phyloP scores from a whole-genome alignment of 2,329 filamentous ascomycete species.

The Colletotrichum sp. region DNA sequence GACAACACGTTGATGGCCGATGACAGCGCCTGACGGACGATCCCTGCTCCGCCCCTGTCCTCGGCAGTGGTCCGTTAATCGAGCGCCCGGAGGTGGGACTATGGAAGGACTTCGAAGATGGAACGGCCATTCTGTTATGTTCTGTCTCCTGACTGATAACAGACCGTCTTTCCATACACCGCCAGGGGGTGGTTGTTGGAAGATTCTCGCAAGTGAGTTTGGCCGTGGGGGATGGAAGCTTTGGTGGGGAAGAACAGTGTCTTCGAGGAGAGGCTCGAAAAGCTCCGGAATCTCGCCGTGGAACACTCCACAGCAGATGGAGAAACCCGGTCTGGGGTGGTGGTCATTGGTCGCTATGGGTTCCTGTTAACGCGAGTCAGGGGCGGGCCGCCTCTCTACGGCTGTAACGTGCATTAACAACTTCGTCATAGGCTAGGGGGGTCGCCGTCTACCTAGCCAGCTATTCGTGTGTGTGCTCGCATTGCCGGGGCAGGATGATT shows the following conservation, averaged over 20 bases:
- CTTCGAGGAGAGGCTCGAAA: neutral
- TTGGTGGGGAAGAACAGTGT: neutral
- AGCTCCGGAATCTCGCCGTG: constrained; percentile 2
- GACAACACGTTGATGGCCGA: neutral
- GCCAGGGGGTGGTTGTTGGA: neutral
- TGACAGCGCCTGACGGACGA: neutral
- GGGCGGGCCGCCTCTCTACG: neutral
- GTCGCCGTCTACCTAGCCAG: neutral
- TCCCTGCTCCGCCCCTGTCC: neutral
- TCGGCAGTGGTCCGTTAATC: neutral
- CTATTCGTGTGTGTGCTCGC: neutral
- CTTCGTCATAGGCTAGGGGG: constrained; percentile 3
- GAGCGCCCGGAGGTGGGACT: constrained; percentile 2
- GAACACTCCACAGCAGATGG: neutral
- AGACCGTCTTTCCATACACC: neutral
- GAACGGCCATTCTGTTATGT: neutral
- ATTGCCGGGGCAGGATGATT: neutral
- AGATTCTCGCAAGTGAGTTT: constrained; percentile 12
- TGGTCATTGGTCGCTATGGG: neutral
- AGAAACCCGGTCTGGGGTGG: neutral
- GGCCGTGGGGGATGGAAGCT: neutral
- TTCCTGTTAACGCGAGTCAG: neutral
- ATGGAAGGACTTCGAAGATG: neutral
- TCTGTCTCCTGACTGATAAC: neutral
- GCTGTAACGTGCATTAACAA: constrained; percentile 3